Percentiles rank a stretch among this genome's conserved stretches.
These are phyloP conservation scores for Rhododendron williamsianum DNA, from an alignment of 148 eudicot genomes.

Conservation along the genomic window DNA sequence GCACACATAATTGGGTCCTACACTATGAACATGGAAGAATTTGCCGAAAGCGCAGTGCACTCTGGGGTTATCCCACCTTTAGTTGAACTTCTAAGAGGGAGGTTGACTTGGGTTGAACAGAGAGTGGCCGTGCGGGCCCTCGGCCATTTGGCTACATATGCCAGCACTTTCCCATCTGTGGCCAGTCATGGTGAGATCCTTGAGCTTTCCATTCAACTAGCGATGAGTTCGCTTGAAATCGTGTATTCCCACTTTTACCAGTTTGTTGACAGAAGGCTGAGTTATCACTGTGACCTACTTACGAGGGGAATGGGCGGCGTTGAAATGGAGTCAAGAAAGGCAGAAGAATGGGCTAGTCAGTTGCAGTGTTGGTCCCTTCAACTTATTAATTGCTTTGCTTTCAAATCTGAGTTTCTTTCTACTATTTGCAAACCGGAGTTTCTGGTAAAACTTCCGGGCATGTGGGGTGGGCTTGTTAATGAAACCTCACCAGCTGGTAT, in stretches of 20 bases:
- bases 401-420: slow-evolving; percentile 77
- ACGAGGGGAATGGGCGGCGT: slow-evolving; percentile 99
- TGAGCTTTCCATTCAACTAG: slow-evolving; percentile 86
- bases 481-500: slow-evolving; percentile 96
- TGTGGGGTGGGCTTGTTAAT: slow-evolving; percentile 99
- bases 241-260: slow-evolving; percentile 97
- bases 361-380: slow-evolving; percentile 98
- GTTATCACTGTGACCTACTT: slow-evolving; percentile 91
- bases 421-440: slow-evolving; percentile 83
- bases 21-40: slow-evolving; percentile 97
- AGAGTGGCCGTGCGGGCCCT: slow-evolving; percentile 97
- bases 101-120: slow-evolving; percentile 98
- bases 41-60: slow-evolving; percentile 74
- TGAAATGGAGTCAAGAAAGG: slow-evolving; percentile 97
- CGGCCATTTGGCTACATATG: slow-evolving; percentile 89
- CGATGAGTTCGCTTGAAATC: slow-evolving; percentile 90
- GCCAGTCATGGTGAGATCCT: slow-evolving; percentile 88
- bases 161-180: slow-evolving; percentile 71
- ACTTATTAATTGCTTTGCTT: slow-evolving; percentile 91
- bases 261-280: slow-evolving; percentile 72
- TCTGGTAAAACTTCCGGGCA: slow-evolving; percentile 69
- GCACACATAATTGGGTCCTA: slow-evolving; percentile 98
- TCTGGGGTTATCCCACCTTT: slow-evolving; percentile 86
- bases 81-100: slow-evolving; percentile 87
- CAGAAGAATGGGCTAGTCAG: slow-evolving; percentile 99